Conservation (phyloP, 2,329 filamentous ascomycete genomes). For the Aspergillus uvarum region DNA sequence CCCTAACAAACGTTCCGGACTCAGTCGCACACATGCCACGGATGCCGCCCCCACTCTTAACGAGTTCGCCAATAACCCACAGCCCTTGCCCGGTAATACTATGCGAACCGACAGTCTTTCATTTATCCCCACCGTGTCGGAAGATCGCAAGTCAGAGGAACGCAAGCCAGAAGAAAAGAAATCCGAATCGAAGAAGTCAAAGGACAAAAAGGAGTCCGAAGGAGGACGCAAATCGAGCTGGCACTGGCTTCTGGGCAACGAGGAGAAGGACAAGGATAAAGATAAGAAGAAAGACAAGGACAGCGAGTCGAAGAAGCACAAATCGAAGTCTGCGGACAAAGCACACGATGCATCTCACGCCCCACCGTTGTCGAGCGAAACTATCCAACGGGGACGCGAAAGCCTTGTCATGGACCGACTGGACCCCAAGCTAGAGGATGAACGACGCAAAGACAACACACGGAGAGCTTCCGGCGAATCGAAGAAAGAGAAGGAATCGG, state of each 20-base stretch:
- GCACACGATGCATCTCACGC: slow-evolving; percentile 76
- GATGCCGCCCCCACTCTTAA: slow-evolving; percentile 56
- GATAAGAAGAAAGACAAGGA: slow-evolving; percentile 62
- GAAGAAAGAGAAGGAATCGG: slow-evolving; percentile 84
- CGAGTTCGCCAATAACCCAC: slow-evolving; percentile 65
- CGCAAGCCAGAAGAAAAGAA: slow-evolving; percentile 70
- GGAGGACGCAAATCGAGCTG: slow-evolving; percentile 73
- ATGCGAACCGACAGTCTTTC: slow-evolving; percentile 75
- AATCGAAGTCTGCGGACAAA: slow-evolving; percentile 54
- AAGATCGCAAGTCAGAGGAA: slow-evolving; percentile 71
- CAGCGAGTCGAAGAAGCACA: slow-evolving; percentile 61
- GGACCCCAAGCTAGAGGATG: slow-evolving; percentile 66
- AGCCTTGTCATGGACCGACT: slow-evolving; percentile 82
- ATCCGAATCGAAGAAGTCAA: slow-evolving; percentile 68
- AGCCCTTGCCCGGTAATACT: slow-evolving; percentile 68
- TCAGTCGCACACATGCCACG: slow-evolving; percentile 32
- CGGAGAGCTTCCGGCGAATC: slow-evolving; percentile 65
- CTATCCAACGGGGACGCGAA: slow-evolving; percentile 63
- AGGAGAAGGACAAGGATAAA: slow-evolving; percentile 65
- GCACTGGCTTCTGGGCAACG: slow-evolving; percentile 71
- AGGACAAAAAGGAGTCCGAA: slow-evolving; percentile 72
- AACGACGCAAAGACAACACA: slow-evolving; percentile 73
- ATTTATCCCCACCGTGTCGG: slow-evolving; percentile 72
- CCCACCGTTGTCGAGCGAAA: slow-evolving; percentile 82
- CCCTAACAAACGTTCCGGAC: slow-evolving; percentile 35